phyloP scores from a whole-genome alignment of 2,329 filamentous ascomycete genomes.

The Colletotrichum caudatum region DNA sequence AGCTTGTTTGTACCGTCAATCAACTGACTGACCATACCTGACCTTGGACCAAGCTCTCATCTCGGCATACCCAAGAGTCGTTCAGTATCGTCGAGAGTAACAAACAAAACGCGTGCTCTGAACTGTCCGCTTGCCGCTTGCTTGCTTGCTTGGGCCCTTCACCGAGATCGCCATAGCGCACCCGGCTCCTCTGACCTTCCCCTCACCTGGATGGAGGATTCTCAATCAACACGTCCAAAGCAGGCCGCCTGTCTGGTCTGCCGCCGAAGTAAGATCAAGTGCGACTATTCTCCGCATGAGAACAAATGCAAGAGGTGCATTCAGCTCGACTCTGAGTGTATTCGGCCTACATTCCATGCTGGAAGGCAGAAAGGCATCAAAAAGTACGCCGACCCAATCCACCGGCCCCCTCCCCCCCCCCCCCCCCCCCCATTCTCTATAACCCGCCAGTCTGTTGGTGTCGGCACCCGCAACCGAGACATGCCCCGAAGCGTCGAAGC shows the following conservation, averaged over 20 bases:
- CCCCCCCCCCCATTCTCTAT: not conserved
- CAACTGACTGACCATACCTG: slow-evolving; percentile 19
- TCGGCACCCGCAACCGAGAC: not conserved
- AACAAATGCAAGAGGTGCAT: slow-evolving; percentile 71
- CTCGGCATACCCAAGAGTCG: slow-evolving; percentile 18
- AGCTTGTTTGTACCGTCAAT: slow-evolving; percentile 37
- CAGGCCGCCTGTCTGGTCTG: slow-evolving; percentile 73
- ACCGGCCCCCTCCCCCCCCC: not conserved
- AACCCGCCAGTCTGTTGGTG: not conserved
- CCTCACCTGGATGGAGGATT: slow-evolving; percentile 42
- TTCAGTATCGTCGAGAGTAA: not conserved
- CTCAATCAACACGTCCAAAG: slow-evolving; percentile 44
- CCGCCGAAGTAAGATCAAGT: slow-evolving; percentile 76
- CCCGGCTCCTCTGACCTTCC: slow-evolving; percentile 37
- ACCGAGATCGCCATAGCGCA: slow-evolving; percentile 38
- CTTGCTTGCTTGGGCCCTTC: slow-evolving; percentile 20
- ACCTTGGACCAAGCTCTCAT: slow-evolving; percentile 15
- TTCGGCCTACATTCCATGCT: slow-evolving; percentile 79
- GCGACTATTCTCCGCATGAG: slow-evolving; percentile 66
- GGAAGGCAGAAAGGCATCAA: slow-evolving; percentile 82
- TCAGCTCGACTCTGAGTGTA: slow-evolving; percentile 69
- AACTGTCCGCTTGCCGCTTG: not conserved
- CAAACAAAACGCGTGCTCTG: slow-evolving; percentile 9
- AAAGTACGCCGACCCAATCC: slow-evolving; percentile 65
- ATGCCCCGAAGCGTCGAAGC: not conserved